These are phyloP conservation scores for Phyllosticta citrichinensis DNA, from an alignment of 2,329 filamentous ascomycete genomes.

Conservation along the genomic window DNA sequence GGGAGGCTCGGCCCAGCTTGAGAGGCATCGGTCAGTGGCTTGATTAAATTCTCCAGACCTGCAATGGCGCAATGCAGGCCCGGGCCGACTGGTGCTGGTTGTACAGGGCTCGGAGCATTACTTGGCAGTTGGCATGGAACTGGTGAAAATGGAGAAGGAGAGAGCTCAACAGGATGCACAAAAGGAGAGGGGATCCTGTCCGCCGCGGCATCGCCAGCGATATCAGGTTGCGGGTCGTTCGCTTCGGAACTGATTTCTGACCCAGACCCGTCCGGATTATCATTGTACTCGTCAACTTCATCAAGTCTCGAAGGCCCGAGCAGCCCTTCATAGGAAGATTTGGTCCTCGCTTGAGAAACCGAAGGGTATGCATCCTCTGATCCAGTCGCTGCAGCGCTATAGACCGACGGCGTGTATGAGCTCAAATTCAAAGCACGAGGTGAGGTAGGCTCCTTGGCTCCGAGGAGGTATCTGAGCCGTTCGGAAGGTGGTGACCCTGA, in stretches of 20 bases:
- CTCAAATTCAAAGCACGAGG: not conserved
- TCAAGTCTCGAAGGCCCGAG: not conserved
- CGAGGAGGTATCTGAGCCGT: not conserved
- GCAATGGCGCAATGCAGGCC: slow-evolving; percentile 21
- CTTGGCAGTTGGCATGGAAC: not conserved
- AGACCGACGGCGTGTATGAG: not conserved
- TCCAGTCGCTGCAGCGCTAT: not conserved
- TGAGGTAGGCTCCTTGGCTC: not conserved
- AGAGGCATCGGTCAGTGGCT: slow-evolving; percentile 30
- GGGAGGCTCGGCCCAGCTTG: slow-evolving; percentile 26
- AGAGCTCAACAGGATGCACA: not conserved
- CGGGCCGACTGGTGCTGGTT: not conserved
- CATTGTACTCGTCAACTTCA: not conserved
- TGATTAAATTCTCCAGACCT: slow-evolving; percentile 33
- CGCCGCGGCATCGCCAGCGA: not conserved
- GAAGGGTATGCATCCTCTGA: not conserved
- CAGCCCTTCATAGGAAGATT: not conserved
- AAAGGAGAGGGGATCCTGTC: not conserved
- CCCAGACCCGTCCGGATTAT: not conserved
- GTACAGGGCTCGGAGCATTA: not conserved
- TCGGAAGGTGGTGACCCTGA: not conserved
- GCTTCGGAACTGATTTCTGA: not conserved
- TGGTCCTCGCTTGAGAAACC: not conserved
- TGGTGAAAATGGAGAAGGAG: not conserved
- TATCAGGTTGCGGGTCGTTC: not conserved